Conservation (phyloP, 805 yeast species). For the Wickerhamiella bombiphila region DNA sequence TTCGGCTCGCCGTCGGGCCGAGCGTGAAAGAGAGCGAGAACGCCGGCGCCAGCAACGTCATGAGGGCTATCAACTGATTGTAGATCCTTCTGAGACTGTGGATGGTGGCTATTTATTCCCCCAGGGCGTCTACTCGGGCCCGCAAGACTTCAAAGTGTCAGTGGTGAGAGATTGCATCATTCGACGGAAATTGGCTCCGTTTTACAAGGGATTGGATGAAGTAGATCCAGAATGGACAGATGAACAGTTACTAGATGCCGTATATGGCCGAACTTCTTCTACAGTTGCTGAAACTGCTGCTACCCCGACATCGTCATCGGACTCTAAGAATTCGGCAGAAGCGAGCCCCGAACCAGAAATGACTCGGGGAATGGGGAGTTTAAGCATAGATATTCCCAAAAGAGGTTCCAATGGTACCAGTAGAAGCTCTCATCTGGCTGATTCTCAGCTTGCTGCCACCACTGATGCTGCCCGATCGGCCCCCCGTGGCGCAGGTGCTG, state of each 20-base stretch:
- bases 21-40: constrained; percentile 3
- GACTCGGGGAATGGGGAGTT: background rate
- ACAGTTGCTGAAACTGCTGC: too few species aligned
- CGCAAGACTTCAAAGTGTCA: constrained; percentile 59
- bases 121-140: constrained; percentile 65
- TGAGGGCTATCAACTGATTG: constrained; percentile 16
- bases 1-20: background rate
- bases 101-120: constrained; percentile 95
- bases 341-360: background rate
- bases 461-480: background rate
- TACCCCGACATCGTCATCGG: background rate
- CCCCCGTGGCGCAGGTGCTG: background rate
- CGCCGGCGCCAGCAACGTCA: constrained; percentile 7
- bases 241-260: constrained; percentile 40
- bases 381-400: background rate
- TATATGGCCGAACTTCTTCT: constrained; percentile 7
- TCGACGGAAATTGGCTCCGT: constrained; percentile 69
- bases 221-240: constrained; percentile 59
- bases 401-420: background rate
- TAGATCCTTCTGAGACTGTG: constrained; percentile 41
- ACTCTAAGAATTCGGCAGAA: background rate
- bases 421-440: too few species aligned
- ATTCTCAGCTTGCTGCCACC: background rate
- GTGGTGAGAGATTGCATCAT: constrained; percentile 60
- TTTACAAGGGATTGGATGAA: constrained; percentile 78